phyloP scores from a whole-genome alignment of 2,329 filamentous ascomycete genomes.

The Neurospora sp. region DNA sequence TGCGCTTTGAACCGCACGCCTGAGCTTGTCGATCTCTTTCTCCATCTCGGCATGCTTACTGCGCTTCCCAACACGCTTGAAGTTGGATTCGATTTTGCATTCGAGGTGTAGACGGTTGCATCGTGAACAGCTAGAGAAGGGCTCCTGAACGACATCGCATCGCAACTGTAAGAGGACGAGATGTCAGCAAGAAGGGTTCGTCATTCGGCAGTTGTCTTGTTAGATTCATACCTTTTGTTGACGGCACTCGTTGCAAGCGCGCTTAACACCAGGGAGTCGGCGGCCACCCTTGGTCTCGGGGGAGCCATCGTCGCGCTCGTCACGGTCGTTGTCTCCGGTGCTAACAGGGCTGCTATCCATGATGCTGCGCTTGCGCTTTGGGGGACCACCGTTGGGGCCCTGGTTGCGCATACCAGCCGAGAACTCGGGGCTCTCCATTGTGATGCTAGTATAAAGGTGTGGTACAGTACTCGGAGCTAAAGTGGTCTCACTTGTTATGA shows the following conservation, averaged over 20 bases:
- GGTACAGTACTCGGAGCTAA: neutral
- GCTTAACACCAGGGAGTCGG: constrained; percentile 61
- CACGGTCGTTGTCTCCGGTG: constrained; percentile 48
- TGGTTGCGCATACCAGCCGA: constrained; percentile 29
- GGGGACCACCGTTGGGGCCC: constrained; percentile 29
- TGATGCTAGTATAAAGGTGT: neutral
- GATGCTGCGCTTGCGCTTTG: constrained; percentile 52
- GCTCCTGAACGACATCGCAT: constrained; percentile 76
- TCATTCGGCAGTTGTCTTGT: neutral
- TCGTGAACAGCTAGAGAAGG: constrained; percentile 66
- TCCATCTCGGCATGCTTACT: constrained; percentile 82
- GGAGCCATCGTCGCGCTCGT: constrained; percentile 30
- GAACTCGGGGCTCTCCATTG: constrained; percentile 29
- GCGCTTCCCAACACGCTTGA: constrained; percentile 72
- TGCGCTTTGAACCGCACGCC: constrained; percentile 51
- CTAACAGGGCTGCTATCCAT: constrained; percentile 55
- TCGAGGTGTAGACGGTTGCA: constrained; percentile 72
- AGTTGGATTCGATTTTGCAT: constrained; percentile 82
- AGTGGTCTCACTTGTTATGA: neutral
- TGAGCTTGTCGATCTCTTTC: constrained; percentile 64
- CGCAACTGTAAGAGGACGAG: constrained; percentile 42
- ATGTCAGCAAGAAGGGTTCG: constrained; percentile 9
- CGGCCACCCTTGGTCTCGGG: constrained; percentile 17
- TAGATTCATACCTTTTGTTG: constrained; percentile 57
- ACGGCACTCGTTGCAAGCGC: constrained; percentile 76